Conservation (phyloP, 2,329 filamentous ascomycete species). For the Penicillium brasilianum region DNA sequence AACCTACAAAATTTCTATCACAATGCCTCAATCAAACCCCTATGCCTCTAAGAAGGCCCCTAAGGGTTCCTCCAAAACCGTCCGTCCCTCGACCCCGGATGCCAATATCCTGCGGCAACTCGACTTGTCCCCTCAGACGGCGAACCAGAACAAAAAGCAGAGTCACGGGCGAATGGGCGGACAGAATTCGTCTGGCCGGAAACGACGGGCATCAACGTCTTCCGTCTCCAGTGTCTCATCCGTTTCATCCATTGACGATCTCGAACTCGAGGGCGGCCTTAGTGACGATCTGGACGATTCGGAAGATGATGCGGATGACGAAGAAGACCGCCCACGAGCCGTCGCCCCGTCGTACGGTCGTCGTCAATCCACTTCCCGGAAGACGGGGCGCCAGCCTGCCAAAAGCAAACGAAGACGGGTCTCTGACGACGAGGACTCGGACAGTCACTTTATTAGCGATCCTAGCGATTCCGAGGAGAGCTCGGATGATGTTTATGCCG, state of each 20-base stretch:
- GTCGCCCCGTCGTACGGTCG: slow-evolving; percentile 51
- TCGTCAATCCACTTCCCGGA: slow-evolving; percentile 41
- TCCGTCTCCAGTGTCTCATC: slow-evolving; percentile 47
- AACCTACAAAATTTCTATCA: neutral
- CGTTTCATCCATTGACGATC: slow-evolving; percentile 42
- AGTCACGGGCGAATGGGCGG: slow-evolving; percentile 33
- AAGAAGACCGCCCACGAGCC: slow-evolving; percentile 49
- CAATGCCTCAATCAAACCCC: slow-evolving; percentile 34
- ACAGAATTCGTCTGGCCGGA: slow-evolving; percentile 34
- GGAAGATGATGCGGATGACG: slow-evolving; percentile 50
- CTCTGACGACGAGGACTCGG: slow-evolving; percentile 42
- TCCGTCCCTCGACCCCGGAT: slow-evolving; percentile 32
- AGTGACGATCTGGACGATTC: slow-evolving; percentile 46
- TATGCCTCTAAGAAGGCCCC: slow-evolving; percentile 37
- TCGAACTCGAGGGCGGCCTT: slow-evolving; percentile 17
- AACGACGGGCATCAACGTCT: slow-evolving; percentile 42
- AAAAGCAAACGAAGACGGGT: slow-evolving; percentile 42
- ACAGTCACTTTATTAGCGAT: slow-evolving; percentile 37
- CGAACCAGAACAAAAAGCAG: slow-evolving; percentile 33
- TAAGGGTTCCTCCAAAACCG: slow-evolving; percentile 34
- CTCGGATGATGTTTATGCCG: slow-evolving; percentile 75
- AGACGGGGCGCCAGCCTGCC: slow-evolving; percentile 46
- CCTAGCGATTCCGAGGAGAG: slow-evolving; percentile 42
- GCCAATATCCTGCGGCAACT: slow-evolving; percentile 30
- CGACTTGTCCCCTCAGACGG: slow-evolving; percentile 29